phyloP scores from a whole-genome alignment of 768 basidiomycete genomes.

The Kwoniella newhampshirensis region DNA sequence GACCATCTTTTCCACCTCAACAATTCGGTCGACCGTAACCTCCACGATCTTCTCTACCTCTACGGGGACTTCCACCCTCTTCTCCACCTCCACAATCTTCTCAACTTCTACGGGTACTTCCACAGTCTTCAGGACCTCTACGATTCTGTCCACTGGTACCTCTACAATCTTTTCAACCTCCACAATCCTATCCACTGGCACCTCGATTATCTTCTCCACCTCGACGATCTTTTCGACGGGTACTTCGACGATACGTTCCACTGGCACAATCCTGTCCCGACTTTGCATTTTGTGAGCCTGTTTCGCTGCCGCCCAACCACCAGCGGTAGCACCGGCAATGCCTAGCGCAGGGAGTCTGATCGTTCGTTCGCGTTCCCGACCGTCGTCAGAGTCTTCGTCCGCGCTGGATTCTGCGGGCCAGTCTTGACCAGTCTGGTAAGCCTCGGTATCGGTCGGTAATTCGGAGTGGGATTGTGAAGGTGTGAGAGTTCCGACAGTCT shows the following conservation, averaged over 20 bases:
- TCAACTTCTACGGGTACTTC: slow-evolving; percentile 42
- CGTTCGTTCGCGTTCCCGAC: slow-evolving; percentile 20
- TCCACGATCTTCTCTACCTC: slow-evolving; percentile 37
- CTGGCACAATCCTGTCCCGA: slow-evolving; percentile 25
- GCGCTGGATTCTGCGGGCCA: slow-evolving; percentile 52
- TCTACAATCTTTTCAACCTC: slow-evolving; percentile 37
- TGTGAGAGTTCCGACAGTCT: slow-evolving; percentile 63
- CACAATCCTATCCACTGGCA: slow-evolving; percentile 31
- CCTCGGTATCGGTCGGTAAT: slow-evolving; percentile 62
- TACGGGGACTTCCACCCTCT: slow-evolving; percentile 29
- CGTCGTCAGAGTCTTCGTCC: slow-evolving; percentile 43
- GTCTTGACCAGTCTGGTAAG: slow-evolving; percentile 46
- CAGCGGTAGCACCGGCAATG: slow-evolving; percentile 13
- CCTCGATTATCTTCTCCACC: slow-evolving; percentile 39
- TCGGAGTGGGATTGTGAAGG: slow-evolving; percentile 65
- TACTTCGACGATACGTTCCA: slow-evolving; percentile 36
- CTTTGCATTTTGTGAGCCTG: slow-evolving; percentile 26
- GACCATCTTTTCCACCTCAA: slow-evolving; percentile 29
- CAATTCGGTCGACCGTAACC: slow-evolving; percentile 37
- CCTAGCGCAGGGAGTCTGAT: slow-evolving; percentile 23
- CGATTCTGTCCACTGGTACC: slow-evolving; percentile 29
- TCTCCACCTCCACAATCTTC: slow-evolving; percentile 28
- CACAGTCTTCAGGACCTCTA: slow-evolving; percentile 48
- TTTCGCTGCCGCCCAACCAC: slow-evolving; percentile 31
- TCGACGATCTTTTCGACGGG: slow-evolving; percentile 42